These are phyloP conservation scores for Gastrolobium bilobum DNA, from an alignment of 306 rosid species.

Conservation along the genomic window DNA sequence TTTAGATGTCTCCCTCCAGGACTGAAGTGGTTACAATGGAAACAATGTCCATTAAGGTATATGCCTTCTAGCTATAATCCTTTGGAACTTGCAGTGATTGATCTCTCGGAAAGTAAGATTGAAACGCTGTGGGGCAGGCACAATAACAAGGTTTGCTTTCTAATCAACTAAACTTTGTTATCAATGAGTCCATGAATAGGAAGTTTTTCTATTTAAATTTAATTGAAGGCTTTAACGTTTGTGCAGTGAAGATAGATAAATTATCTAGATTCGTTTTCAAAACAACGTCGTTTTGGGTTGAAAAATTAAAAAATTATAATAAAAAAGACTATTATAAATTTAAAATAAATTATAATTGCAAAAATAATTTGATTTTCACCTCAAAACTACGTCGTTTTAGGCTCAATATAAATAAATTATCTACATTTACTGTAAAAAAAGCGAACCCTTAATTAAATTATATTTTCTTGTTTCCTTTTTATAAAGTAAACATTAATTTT, in stretches of 20 bases:
- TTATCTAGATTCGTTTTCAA: too few relatives aligned
- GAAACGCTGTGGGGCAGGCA: constrained; percentile 50
- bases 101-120: constrained; percentile 62
- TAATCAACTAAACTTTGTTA: not conserved
- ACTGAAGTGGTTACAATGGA: constrained; percentile 74
- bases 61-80: constrained; percentile 56
- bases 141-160: constrained; percentile 45
- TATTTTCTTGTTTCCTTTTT: not conserved
- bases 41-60: constrained; percentile 56
- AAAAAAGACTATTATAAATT: too few relatives aligned
- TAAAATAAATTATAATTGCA: too few relatives aligned
- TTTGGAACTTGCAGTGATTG: constrained; percentile 60
- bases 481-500: not conserved
- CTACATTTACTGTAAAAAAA: too few relatives aligned
- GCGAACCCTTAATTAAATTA: too few relatives aligned
- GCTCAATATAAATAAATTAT: too few relatives aligned
- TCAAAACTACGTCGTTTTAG: too few relatives aligned
- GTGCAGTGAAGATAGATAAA: too few relatives aligned
- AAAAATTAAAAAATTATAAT: too few relatives aligned
- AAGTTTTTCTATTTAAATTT: not conserved
- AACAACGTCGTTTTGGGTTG: too few relatives aligned
- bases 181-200: not conserved
- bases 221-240: not conserved
- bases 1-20: constrained; percentile 50
- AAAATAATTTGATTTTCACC: too few relatives aligned